A percentile compares a stretch with the other conserved stretches of the same genome.
Conservation (phyloP, 306 rosid genomes). For the Trifolium dubium region DNA sequence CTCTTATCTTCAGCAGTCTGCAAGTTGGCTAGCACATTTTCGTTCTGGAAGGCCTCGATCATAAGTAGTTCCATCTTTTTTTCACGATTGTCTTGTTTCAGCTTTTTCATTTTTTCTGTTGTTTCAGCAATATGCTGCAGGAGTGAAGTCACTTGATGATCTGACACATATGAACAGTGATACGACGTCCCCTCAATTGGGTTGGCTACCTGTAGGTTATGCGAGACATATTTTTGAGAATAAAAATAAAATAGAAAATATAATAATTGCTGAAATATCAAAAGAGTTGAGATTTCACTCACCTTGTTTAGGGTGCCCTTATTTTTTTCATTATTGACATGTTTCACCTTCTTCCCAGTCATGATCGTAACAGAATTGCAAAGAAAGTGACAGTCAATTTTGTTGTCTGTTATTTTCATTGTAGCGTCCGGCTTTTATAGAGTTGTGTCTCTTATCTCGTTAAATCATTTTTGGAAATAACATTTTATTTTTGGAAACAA, state of each 20-base stretch:
- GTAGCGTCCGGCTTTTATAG: background rate
- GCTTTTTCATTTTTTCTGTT: too few species aligned
- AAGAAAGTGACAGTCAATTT: background rate
- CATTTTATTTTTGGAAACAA: background rate
- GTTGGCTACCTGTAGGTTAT: background rate
- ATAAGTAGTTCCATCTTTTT: too few species aligned
- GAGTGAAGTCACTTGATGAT: too few species aligned
- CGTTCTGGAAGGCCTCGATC: too few species aligned
- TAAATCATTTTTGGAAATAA: too few species aligned
- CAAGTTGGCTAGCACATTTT: too few species aligned
- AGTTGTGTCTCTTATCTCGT: too few species aligned
- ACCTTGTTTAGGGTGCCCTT: background rate
- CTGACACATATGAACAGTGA: background rate
- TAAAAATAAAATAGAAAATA: background rate
- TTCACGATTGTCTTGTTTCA: too few species aligned
- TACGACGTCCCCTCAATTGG: background rate
- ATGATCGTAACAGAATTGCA: background rate
- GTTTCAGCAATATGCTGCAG: too few species aligned
- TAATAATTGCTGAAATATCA: background rate
- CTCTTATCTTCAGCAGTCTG: too few species aligned
- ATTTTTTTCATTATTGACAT: background rate
- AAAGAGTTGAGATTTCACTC: background rate
- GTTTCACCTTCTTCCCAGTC: background rate
- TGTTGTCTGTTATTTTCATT: background rate
- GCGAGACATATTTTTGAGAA: too few species aligned